Base-by-base conservation (phyloP, 768 basidiomycete species). In the Clathrus columnatus region DNA sequence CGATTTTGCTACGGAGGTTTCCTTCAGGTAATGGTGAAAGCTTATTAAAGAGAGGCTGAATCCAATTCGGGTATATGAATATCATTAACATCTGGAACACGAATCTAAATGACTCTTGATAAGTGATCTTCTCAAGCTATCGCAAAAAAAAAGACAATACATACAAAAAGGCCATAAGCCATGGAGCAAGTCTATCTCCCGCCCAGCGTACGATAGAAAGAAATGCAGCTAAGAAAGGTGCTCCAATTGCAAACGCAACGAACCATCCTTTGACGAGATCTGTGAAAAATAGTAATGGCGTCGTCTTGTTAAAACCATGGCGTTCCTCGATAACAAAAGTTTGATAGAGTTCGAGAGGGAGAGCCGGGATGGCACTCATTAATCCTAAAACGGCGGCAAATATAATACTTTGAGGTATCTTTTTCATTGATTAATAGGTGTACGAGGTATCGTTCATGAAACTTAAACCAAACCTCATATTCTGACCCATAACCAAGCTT, bases 21-120 rank as follows among this genome's bases (percentile, higher is more conserved):
- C 91, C 89, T 14, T 78, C 73, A 0, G 80, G 73, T 5, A 99
- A 79, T 2, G 91, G 90, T 1, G 92, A 91, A 45, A 97, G 81
- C 69, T 91, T 98, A 79, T 99, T 98, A 80, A 98, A 98, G 54
- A 98, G 71, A 0, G 96, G 96, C 62, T 94, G 92, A 62, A 99
- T 92, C 66, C 92, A 73, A 36, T 81, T 87, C 2, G 90, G 89
- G 70, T 88, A 89, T 52, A 91, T 63, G 58, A 91, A 70, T 57
- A 88, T 85, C 81, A 97, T 86, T 64, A 80, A 71, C 41, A 97
- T 68, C 66, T 93, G 91, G 76, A 97, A 87, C 4, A 74, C 68
- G 54, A 96, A 72, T 66, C 93, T 92, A 59, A 48, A 32, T 54
- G 17, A 48, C 27, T 27, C 30, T 42, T 46, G 29, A 48, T 59